Evolutionary conservation across 495 filamentous ascomycete species (phyloP), one percentile per base, ranked within the genome.

Genomic region (Penicillium ucsense): DNA sequence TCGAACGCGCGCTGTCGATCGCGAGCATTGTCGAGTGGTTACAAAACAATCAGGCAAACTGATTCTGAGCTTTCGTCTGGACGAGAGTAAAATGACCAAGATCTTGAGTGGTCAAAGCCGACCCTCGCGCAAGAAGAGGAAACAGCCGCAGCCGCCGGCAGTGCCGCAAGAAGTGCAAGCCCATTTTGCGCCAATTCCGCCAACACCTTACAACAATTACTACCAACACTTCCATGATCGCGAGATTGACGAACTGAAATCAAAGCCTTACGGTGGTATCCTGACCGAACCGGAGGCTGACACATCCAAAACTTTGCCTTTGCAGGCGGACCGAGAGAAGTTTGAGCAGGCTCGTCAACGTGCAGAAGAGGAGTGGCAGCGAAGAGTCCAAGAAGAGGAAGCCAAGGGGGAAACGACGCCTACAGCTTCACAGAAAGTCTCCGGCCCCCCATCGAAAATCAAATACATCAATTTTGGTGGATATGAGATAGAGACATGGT

Each of bases 401-500:
- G 55, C 61, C 31, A 65, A 65, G 38, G 68, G 65, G 6, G 77
- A 82, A 46, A 58, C 60, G n/a, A 67, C 64, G 12, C 64, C 70
- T 6, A 70, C 71, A 31, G 65, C 71, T 11, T 67, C 70, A n/a
- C 71, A 75, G 47, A 95, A 94, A 60, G 76, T 83, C 1, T 84
- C 88, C 7, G 89, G 86, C 0, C 86, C 88, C 4, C 85, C 89
- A 3, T 95, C 89, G 57, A 90, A 95, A 64, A 96, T 98, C 64
- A 92, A 97, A 60, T 95, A 90, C 67, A 95, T 98, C 71, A 90
- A 94, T 49, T 97, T 98, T 67, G 92, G 94, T 30, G 87, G 87
- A 36, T 92, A 84, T 67, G 91, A 97, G 60, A 97, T 98, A 56
- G 94, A 98, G 65, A 97, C 90, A 27, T 97, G 92, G 92, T 96